Evolutionary conservation across 208 protist genomes (phyloP).

Genomic region (Leishmania aethiopica): DNA sequence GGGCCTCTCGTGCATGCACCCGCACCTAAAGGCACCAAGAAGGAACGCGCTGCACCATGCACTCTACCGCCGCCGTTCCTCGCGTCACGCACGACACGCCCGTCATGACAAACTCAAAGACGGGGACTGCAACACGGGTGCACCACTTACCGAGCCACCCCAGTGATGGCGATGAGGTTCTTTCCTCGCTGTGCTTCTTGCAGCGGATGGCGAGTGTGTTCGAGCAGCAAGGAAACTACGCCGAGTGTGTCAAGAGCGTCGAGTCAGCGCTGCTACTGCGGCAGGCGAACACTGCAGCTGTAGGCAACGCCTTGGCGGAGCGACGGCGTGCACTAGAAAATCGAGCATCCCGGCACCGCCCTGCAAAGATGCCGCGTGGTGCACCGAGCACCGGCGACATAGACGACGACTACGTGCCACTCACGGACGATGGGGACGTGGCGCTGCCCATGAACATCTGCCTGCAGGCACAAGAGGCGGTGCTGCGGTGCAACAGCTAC

Average conservation of each 20-base stretch:
- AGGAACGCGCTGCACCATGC: conserved; percentile 1
- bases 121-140: neutral
- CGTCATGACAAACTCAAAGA: conserved; percentile 17
- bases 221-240: conserved; percentile 69
- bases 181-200: conserved; percentile 62
- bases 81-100: neutral
- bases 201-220: conserved; percentile 58
- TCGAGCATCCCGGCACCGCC: too few species aligned
- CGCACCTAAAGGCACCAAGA: neutral
- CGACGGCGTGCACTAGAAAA: neutral
- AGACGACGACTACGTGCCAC: conserved; percentile 11
- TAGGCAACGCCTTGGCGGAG: conserved; percentile 24
- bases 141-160: neutral
- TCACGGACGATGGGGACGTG: conserved; percentile 29
- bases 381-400: neutral
- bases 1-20: neutral
- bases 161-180: conserved; percentile 12
- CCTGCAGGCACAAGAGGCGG: conserved; percentile 61
- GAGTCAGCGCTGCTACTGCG: conserved; percentile 80
- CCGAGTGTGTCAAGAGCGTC: conserved; percentile 73
- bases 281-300: conserved; percentile 29
- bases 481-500: conserved; percentile 82
- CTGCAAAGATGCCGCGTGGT: neutral
- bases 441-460: conserved; percentile 30
- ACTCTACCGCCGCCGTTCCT: neutral